A percentile compares a stretch with the other conserved stretches of the same genome.
Evolutionary conservation across 2,329 filamentous ascomycete species (phyloP).

Genomic region (Zymoseptoria crescenta): DNA sequence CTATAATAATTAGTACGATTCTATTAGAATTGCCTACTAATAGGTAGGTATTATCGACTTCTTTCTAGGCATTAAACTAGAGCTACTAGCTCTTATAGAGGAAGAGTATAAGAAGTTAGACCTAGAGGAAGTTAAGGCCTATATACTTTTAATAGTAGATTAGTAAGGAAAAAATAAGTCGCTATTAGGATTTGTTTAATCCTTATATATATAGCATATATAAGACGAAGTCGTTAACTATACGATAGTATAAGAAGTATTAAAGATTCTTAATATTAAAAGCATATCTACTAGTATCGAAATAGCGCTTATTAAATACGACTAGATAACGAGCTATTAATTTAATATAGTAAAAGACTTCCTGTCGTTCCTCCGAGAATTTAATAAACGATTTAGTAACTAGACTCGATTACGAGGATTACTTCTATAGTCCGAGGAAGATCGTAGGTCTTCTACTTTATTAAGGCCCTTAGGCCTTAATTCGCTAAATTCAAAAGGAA

Average conservation of each 20-base stretch:
- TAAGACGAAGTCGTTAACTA: neutral
- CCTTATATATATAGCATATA: neutral
- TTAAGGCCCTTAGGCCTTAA: too few species aligned
- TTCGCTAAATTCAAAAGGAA: too few species aligned
- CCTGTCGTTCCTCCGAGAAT: neutral
- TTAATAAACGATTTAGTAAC: neutral
- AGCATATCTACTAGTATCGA: neutral
- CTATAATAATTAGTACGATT: too few species aligned
- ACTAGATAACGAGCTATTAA: neutral
- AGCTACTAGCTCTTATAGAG: too few species aligned
- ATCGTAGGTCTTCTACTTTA: too few species aligned
- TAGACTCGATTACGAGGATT: too few species aligned
- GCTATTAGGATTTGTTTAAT: neutral
- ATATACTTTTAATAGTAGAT: neutral
- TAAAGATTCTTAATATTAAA: neutral
- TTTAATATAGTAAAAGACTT: neutral
- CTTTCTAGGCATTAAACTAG: neutral
- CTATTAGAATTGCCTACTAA: neutral
- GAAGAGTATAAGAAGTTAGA: neutral
- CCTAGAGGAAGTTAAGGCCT: neutral
- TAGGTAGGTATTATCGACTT: neutral
- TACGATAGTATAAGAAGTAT: neutral
- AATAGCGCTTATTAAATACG: too few species aligned
- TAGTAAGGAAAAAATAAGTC: neutral
- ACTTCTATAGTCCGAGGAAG: too few species aligned